These are phyloP conservation scores for Tulasnella sp. DNA, from an alignment of 768 basidiomycete species.

Conservation along the genomic window DNA sequence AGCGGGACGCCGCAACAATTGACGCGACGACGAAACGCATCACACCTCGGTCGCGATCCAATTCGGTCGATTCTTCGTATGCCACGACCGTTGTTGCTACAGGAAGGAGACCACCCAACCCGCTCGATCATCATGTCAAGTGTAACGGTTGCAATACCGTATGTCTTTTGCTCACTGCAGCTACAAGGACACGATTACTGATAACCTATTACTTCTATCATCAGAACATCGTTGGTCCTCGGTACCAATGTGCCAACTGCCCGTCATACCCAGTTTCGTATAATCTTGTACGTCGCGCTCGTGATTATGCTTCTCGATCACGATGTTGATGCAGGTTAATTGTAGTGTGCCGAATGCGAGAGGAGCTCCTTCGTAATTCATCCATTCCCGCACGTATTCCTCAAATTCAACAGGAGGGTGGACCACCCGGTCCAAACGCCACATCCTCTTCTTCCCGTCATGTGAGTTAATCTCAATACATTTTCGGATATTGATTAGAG, in stretches of 20 bases:
- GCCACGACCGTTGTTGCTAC: constrained; percentile 62
- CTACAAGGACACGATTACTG: neutral
- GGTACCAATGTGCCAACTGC: constrained; percentile 92
- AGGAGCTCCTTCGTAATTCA: constrained; percentile 74
- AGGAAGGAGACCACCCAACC: constrained; percentile 28
- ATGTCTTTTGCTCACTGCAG: neutral
- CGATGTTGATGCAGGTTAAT: constrained; percentile 24
- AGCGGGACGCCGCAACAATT: constrained; percentile 69
- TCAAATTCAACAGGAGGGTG: constrained; percentile 83
- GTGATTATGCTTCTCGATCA: constrained; percentile 7
- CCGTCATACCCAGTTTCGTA: constrained; percentile 71
- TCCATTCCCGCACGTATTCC: constrained; percentile 83
- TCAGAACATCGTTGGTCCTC: constrained; percentile 72
- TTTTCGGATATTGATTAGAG: neutral
- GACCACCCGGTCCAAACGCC: constrained; percentile 60
- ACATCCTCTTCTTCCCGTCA: constrained; percentile 64
- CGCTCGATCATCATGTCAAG: constrained; percentile 59
- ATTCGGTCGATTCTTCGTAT: constrained; percentile 65
- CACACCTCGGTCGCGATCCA: constrained; percentile 43
- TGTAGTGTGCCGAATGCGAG: constrained; percentile 82
- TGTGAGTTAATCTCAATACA: constrained; percentile 53
- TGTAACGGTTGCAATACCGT: constrained; percentile 69
- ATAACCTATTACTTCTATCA: neutral
- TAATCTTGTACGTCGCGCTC: constrained; percentile 63
- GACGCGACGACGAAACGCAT: constrained; percentile 46